Conservation (phyloP, 176 grass and related monocot species). For the Musa itinerans region DNA sequence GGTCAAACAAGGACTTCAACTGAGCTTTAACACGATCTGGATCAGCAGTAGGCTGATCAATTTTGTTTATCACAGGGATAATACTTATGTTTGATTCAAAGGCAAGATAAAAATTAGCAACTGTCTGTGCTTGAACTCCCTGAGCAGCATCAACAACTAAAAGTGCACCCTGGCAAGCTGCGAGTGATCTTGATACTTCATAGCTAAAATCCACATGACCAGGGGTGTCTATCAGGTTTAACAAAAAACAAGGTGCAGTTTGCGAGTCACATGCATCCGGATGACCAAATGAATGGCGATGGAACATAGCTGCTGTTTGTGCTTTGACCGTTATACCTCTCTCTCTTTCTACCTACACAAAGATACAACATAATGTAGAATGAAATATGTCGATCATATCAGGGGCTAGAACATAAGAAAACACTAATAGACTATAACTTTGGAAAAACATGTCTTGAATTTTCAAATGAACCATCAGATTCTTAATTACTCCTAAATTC, state of each 20-base stretch:
- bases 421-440: too few relatives aligned
- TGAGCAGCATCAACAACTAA: slow-evolving; percentile 95
- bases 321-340: slow-evolving; percentile 97
- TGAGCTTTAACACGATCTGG: slow-evolving; percentile 85
- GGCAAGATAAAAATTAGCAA: slow-evolving; percentile 90
- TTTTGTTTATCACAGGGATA: slow-evolving; percentile 96
- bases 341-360: slow-evolving; percentile 72
- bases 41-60: slow-evolving; percentile 92
- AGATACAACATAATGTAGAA: background rate
- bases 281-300: slow-evolving; percentile 26
- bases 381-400: background rate
- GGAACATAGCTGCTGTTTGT: slow-evolving; percentile 97
- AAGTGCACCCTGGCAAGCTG: slow-evolving; percentile 91
- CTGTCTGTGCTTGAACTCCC: slow-evolving; percentile 98
- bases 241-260: slow-evolving; percentile 43
- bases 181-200: slow-evolving; percentile 88
- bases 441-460: too few relatives aligned
- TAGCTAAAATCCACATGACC: slow-evolving; percentile 98
- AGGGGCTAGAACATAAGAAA: background rate
- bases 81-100: slow-evolving; percentile 81
- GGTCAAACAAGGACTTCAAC: slow-evolving; percentile 81
- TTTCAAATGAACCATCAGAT: too few relatives aligned
- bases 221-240: slow-evolving; percentile 93
- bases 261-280: slow-evolving; percentile 3
- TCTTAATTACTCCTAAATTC: background rate